Evolutionary conservation across 352 stramenopile genomes (phyloP), one percentile per base, ranked within the genome.

Genomic region (Globisporangium iwayamae): DNA sequence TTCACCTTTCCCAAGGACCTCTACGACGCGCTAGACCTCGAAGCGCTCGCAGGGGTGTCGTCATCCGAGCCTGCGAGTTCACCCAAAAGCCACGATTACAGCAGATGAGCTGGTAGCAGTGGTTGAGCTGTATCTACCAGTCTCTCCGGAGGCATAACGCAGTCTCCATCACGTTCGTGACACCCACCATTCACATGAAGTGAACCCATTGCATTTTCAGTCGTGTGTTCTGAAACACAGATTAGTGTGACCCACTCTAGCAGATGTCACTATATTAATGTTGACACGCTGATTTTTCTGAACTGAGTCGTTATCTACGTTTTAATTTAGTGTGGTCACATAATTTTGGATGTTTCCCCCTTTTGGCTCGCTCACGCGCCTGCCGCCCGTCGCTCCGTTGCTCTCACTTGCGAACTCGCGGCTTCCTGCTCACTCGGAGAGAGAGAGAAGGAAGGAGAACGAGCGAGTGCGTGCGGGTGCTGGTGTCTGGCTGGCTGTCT

Each of bases 381-480:
- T 55, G 16, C 55, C 52, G 36, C 53, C 52, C 41, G 22, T 32
- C 62, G 38, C 56, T 57, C 22, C 22, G 22, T 25, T 25, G 22
- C 43, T 77, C 39, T 53, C 79, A 89, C 79, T 91, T 83, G 78
- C 78, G 60, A 91, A 91, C 63, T 85, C 81, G 79, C 78, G 67
- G 65, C 78, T 77, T 87, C 70, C 71, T 78, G 76, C 66, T 78
- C 71, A 86, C 63, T 60, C 43, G 30, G 62, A 50, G 62, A 52
- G 65, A 60, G 54, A 63, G 22, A 57, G n/a, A 58, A 13, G 36
- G 22, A 48, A 48, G 60, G 65, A 14, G 46, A 57, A 48, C 22
- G 22, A 25, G 22, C 51, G 38, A 66, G 62, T 41, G 50, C 18
- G 28, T 25, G 25, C 16, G 48, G 9, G 20, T 53, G 47, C 20